Evolutionary conservation across 305 asterid genomes (phyloP), one percentile per base, ranked within the genome.

Genomic region (Nicotiana rustica): DNA sequence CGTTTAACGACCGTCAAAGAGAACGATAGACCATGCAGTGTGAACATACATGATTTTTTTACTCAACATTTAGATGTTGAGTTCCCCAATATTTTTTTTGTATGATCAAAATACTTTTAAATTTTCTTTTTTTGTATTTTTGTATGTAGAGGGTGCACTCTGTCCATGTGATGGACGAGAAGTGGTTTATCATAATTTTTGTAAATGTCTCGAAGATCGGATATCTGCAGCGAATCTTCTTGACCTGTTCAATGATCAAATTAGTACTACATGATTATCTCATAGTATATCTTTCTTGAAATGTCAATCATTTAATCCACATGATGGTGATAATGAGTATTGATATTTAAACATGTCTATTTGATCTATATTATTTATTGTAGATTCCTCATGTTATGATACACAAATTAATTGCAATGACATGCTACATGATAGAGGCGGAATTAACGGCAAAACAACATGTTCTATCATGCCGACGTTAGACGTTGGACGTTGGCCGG

Each of bases 81-180:
- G 97, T 91, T 88, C 78, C 83, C 41, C 71, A 66, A 33, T 21
- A 47, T 81, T 64, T 77, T 25, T 88, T 85, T 82, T 82, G 84
- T 84, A 73, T 71, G 79, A 21, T 68, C 56, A 13, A 67, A 77
- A 41, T 76, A 61, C 62, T 21, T 71, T 66, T 70, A 0, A 15
- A 7, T 7, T 61, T 31, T 70, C 47, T 84, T 57, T 60, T 29
- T 35, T 59, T 31, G 31, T 65, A 62, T 38, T 29, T 81, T 77
- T 69, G 79, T 17, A 59, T 82, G 80, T 84, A 85, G 88, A 80
- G 87, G 86, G 86, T 88, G 97, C 97, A 93, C 97, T 93, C 95
- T 86, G 90, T 92, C 97, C 93, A 87, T 90, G 93, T 75, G 65
- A 75, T 90, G 97, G 97, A 89, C 87, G 90, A 87, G 97, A 86